These are phyloP conservation scores for Fusarium burgessii DNA, from an alignment of 2,329 filamentous ascomycete genomes.

Conservation along the genomic window DNA sequence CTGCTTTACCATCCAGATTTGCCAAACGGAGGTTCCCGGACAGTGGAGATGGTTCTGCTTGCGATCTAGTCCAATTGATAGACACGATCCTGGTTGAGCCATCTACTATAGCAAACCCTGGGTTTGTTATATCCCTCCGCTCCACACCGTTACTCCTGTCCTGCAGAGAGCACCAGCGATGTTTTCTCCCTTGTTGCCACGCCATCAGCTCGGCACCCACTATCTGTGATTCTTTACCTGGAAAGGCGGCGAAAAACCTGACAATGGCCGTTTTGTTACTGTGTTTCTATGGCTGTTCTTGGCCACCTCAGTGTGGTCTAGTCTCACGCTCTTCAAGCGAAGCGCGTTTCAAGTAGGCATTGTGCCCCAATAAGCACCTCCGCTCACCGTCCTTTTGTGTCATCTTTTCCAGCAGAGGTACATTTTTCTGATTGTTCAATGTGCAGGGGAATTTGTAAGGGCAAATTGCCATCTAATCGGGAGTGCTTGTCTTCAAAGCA, in stretches of 20 bases:
- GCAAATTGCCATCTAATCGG: slow-evolving; percentile 44
- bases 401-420: slow-evolving; percentile 35
- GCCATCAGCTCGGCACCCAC: slow-evolving; percentile 42
- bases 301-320: slow-evolving; percentile 44
- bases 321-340: slow-evolving; percentile 43
- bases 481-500: slow-evolving; percentile 37
- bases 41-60: slow-evolving; percentile 44
- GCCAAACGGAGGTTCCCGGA: slow-evolving; percentile 45
- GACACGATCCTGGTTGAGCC: slow-evolving; percentile 41
- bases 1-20: slow-evolving; percentile 38
- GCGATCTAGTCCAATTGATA: slow-evolving; percentile 44
- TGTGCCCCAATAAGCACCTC: slow-evolving; percentile 44
- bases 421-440: slow-evolving; percentile 33
- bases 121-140: slow-evolving; percentile 48
- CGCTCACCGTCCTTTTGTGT: slow-evolving; percentile 35
- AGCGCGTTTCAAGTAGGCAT: slow-evolving; percentile 45
- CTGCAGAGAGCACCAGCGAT: slow-evolving; percentile 43
- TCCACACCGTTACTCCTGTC: slow-evolving; percentile 41
- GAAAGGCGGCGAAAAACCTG: slow-evolving; percentile 34
- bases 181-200: slow-evolving; percentile 44
- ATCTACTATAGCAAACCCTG: slow-evolving; percentile 49
- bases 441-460: slow-evolving; percentile 38
- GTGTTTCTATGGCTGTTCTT: slow-evolving; percentile 32
- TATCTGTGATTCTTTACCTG: slow-evolving; percentile 29
- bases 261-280: slow-evolving; percentile 31